phyloP scores from a whole-genome alignment of 2,329 filamentous ascomycete species.

The Fusarium lateritium region DNA sequence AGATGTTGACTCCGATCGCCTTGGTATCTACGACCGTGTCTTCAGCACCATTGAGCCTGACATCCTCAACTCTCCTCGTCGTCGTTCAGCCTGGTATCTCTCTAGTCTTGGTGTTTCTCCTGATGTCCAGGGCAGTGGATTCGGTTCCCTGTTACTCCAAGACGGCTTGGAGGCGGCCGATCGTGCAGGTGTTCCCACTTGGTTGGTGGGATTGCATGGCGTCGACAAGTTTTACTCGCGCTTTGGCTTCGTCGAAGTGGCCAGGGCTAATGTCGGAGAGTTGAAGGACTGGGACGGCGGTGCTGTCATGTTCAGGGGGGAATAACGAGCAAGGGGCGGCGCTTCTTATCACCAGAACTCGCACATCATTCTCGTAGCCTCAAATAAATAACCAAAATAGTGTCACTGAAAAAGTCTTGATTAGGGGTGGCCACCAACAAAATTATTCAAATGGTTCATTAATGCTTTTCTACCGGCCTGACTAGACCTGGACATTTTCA shows the following conservation, averaged over 20 bases:
- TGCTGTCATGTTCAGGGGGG: slow-evolving; percentile 56
- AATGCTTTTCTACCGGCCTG: slow-evolving; percentile 10
- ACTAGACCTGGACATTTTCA: slow-evolving; percentile 7
- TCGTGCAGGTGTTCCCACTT: slow-evolving; percentile 50
- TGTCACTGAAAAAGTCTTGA: not conserved
- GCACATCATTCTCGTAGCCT: not conserved
- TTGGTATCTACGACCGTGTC: slow-evolving; percentile 47
- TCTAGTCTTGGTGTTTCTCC: slow-evolving; percentile 54
- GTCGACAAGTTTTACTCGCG: slow-evolving; percentile 53
- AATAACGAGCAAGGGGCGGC: slow-evolving; percentile 17
- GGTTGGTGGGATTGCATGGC: slow-evolving; percentile 53
- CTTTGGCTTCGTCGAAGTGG: slow-evolving; percentile 55
- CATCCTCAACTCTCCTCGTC: slow-evolving; percentile 49
- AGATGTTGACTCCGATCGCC: slow-evolving; percentile 37
- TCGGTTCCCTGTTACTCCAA: slow-evolving; percentile 52
- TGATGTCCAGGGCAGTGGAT: slow-evolving; percentile 50
- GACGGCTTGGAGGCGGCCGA: slow-evolving; percentile 52
- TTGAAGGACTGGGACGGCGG: slow-evolving; percentile 56
- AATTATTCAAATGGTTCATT: slow-evolving; percentile 11
- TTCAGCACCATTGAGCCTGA: slow-evolving; percentile 47
- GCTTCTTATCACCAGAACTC: not conserved
- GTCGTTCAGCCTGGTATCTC: slow-evolving; percentile 55
- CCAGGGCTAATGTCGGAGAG: slow-evolving; percentile 55
- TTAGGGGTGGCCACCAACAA: not conserved
- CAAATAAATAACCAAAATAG: not conserved